Percentiles rank a stretch among this genome's conserved stretches.
Conservation (phyloP, 208 protist genomes). For the Trypanosoma conorhini region DNA sequence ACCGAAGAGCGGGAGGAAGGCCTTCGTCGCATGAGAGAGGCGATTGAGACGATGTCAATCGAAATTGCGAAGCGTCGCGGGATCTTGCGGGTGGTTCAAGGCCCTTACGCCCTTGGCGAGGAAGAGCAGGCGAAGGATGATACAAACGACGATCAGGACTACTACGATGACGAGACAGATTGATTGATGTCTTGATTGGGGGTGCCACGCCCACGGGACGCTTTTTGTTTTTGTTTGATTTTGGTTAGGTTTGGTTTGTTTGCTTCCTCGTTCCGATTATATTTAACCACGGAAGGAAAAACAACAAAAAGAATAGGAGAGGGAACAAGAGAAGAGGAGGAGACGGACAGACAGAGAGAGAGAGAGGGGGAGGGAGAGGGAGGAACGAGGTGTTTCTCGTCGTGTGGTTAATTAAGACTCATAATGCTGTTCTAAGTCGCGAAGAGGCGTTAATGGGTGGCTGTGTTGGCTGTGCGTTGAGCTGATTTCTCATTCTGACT, state of each 20-base stretch:
- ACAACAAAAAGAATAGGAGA: neutral
- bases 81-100: slow-evolving; percentile 83
- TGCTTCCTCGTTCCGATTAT: neutral
- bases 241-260: slow-evolving; percentile 1
- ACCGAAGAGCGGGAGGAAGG: slow-evolving; percentile 95
- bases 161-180: slow-evolving; percentile 82
- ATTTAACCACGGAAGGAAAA: neutral
- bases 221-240: slow-evolving; percentile 23
- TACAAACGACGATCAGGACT: slow-evolving; percentile 43
- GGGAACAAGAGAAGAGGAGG: neutral
- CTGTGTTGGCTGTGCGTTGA: neutral
- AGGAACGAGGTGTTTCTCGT: neutral
- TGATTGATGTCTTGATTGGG: slow-evolving; percentile 18
- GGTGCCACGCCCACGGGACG: slow-evolving; percentile 1
- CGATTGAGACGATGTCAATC: slow-evolving; percentile 89
- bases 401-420: neutral
- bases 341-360: neutral
- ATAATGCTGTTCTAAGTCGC: neutral
- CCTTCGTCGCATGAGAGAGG: slow-evolving; percentile 82
- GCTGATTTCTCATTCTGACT: no score
- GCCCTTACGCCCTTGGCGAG: slow-evolving; percentile 75
- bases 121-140: slow-evolving; percentile 59
- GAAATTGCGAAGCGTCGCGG: slow-evolving; percentile 90
- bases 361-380: no score
- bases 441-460: no score